phyloP scores from a whole-genome alignment of 2,329 filamentous ascomycete species.

The Xylariomycetidae sp. region DNA sequence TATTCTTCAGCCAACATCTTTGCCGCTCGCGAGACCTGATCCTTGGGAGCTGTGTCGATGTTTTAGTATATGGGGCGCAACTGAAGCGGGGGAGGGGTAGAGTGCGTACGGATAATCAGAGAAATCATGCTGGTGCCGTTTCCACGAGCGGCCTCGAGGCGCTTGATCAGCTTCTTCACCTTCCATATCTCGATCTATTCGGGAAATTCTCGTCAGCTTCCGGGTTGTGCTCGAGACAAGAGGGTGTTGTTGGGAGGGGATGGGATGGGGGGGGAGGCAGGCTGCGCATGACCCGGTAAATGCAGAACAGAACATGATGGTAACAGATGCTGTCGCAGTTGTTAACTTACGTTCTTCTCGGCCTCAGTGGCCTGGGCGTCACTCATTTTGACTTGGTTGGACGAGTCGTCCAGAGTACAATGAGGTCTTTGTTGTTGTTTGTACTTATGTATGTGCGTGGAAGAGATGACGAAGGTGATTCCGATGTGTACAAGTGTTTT shows the following conservation, averaged over 20 bases:
- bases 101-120: slow-evolving; percentile 82
- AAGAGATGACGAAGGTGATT: no score
- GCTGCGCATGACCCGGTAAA: no score
- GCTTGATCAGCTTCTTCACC: slow-evolving; percentile 99
- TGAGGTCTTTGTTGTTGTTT: not conserved
- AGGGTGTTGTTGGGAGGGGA: slow-evolving; percentile 12
- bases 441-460: no score
- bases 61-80: slow-evolving; percentile 14
- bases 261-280: slow-evolving; percentile 5
- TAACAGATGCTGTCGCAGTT: no score
- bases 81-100: slow-evolving; percentile 22
- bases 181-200: slow-evolving; percentile 77
- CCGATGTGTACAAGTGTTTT: no score
- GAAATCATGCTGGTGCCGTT: slow-evolving; percentile 99
- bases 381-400: slow-evolving; percentile 65
- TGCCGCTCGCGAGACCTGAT: slow-evolving; percentile 89
- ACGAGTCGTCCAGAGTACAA: no score
- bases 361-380: slow-evolving; percentile 84
- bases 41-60: slow-evolving; percentile 74
- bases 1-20: slow-evolving; percentile 99
- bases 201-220: no score
- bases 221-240: no score
- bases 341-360: slow-evolving; percentile 78
- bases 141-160: slow-evolving; percentile 91
- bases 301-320: no score